Conservation (phyloP, 2,329 filamentous ascomycete genomes). For the Cercospora zeina region DNA sequence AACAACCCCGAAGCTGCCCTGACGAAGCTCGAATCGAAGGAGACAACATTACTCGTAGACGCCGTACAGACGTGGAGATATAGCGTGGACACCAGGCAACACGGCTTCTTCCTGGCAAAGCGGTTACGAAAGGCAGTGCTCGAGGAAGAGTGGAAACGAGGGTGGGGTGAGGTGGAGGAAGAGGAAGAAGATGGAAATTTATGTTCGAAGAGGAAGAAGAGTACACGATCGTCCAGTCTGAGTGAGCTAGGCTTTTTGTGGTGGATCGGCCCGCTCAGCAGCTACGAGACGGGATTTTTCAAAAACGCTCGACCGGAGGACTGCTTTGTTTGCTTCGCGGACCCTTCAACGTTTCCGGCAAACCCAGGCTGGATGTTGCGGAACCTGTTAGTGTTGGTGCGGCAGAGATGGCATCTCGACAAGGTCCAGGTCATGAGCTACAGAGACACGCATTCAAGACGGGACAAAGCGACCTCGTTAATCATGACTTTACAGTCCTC, state of each 20-base stretch:
- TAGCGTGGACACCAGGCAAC: slow-evolving; percentile 75
- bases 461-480: slow-evolving; percentile 79
- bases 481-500: slow-evolving; percentile 68
- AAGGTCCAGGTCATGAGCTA: slow-evolving; percentile 87
- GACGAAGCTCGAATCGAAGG: slow-evolving; percentile 60
- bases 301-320: slow-evolving; percentile 68
- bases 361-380: slow-evolving; percentile 91
- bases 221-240: slow-evolving; percentile 52
- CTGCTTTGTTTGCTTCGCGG: slow-evolving; percentile 81
- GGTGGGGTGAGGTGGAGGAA: slow-evolving; percentile 34
- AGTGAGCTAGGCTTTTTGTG: slow-evolving; percentile 69
- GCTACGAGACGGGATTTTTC: slow-evolving; percentile 88
- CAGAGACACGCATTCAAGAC: slow-evolving; percentile 73
- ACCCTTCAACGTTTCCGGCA: slow-evolving; percentile 85
- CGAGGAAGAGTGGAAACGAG: slow-evolving; percentile 41
- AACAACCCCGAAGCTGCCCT: slow-evolving; percentile 43
- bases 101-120: slow-evolving; percentile 95
- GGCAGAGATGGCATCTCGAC: slow-evolving; percentile 74
- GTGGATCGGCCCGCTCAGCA: slow-evolving; percentile 72
- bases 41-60: slow-evolving; percentile 78
- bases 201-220: slow-evolving; percentile 45
- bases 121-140: slow-evolving; percentile 53
- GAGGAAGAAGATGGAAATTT: slow-evolving; percentile 38
- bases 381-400: slow-evolving; percentile 81
- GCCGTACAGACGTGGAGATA: slow-evolving; percentile 86